Evolutionary conservation across 139 green algal species (phyloP).

Genomic region (Nannochloris sp.): DNA sequence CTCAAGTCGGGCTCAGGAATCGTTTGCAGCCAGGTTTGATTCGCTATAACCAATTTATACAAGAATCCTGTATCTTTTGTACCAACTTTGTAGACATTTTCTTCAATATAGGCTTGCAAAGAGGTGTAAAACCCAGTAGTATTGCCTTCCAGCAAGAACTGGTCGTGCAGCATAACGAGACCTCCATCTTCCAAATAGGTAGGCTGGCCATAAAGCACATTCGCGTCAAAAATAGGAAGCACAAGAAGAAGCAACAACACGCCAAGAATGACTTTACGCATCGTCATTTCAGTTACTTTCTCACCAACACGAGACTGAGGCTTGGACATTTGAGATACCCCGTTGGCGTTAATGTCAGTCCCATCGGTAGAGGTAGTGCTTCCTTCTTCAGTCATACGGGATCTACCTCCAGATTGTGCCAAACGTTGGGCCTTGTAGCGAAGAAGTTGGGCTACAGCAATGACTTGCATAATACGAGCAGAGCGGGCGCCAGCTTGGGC

Average conservation of each 20-base stretch:
- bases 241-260: constrained; percentile 82
- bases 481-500: constrained; percentile 11
- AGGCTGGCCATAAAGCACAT: constrained; percentile 57
- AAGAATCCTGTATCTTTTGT: constrained; percentile 28
- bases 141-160: constrained; percentile 33
- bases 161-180: constrained; percentile 71
- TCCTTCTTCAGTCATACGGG: neutral
- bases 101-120: constrained; percentile 35
- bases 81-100: constrained; percentile 45
- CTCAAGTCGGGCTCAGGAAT: neutral
- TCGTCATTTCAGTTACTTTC: constrained; percentile 85
- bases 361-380: constrained; percentile 3
- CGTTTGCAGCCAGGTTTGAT: constrained; percentile 29
- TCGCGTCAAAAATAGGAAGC: constrained; percentile 72
- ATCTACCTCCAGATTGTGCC: neutral
- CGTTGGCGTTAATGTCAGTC: constrained; percentile 21
- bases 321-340: constrained; percentile 20
- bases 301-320: constrained; percentile 65
- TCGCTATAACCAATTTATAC: constrained; percentile 41
- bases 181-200: constrained; percentile 48
- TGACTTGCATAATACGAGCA: constrained; percentile 15
- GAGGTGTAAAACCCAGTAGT: constrained; percentile 30
- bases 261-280: constrained; percentile 57
- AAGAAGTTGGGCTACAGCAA: neutral
- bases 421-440: neutral